These are phyloP conservation scores for Reutealis trisperma DNA, from an alignment of 345 rosid species.

Conservation along the genomic window DNA sequence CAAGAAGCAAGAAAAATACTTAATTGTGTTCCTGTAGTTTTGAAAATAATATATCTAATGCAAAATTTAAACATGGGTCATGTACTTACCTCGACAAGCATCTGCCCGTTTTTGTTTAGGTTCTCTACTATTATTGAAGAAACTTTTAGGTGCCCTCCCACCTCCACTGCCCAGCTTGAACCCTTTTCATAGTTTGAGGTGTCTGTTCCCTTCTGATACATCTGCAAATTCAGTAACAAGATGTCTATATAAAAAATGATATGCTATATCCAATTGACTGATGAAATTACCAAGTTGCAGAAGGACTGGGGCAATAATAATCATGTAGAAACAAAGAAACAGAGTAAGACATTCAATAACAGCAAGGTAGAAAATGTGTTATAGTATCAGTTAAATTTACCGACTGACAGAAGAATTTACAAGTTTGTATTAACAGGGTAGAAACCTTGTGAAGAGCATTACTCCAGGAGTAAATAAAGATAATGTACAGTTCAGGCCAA, in stretches of 20 bases:
- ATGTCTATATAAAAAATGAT: not conserved
- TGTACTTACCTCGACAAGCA: constrained; percentile 76
- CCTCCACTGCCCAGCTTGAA: constrained; percentile 84
- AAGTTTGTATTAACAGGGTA: not conserved
- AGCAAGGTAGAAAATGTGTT: not conserved
- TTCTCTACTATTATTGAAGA: constrained; percentile 91
- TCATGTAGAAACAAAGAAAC: not conserved
- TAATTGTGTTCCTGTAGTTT: not conserved
- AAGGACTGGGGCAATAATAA: not conserved
- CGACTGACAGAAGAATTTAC: not conserved
- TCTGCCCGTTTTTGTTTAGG: constrained; percentile 75
- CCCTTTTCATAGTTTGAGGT: constrained; percentile 52
- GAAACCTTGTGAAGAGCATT: not conserved
- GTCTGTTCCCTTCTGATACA: constrained; percentile 59
- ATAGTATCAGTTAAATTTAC: not conserved
- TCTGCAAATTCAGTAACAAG: constrained; percentile 43
- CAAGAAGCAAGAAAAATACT: not conserved
- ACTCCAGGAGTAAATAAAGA: not conserved
- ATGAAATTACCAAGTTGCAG: not conserved
- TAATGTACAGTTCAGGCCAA: constrained; percentile 7
- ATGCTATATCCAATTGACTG: not conserved
- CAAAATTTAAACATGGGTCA: not conserved
- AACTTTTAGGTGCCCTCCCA: constrained; percentile 89
- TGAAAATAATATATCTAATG: constrained; percentile 1
- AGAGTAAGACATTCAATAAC: not conserved